Evolutionary conservation across 208 protist genomes (phyloP).

Genomic region (Crithidia expoeki): DNA sequence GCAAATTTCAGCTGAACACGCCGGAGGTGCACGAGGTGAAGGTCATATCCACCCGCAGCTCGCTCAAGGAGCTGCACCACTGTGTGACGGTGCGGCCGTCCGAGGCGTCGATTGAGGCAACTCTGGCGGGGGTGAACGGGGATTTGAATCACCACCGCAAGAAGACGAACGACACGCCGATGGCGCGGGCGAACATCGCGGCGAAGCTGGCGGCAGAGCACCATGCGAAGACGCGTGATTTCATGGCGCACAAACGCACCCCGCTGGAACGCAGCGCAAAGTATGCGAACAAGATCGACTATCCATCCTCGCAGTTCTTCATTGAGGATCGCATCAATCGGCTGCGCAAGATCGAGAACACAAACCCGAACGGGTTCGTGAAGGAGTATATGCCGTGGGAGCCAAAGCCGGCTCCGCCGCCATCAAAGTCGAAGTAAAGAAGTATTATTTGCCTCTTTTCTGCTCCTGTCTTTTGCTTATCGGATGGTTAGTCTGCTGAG

Average conservation of each 20-base stretch:
- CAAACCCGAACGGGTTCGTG: constrained; percentile 73
- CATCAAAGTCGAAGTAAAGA: constrained; percentile 51
- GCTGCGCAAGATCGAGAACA: constrained; percentile 56
- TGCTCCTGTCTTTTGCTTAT: not conserved
- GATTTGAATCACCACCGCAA: constrained; percentile 38
- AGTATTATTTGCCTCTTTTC: not conserved
- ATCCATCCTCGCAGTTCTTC: constrained; percentile 24
- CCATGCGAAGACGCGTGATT: constrained; percentile 66
- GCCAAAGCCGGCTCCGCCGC: constrained; percentile 27
- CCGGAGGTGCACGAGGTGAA: constrained; percentile 44
- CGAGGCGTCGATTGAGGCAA: constrained; percentile 25
- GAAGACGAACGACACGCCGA: constrained; percentile 42
- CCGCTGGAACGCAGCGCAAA: constrained; percentile 20
- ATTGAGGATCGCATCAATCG: constrained; percentile 32
- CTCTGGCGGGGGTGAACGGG: constrained; percentile 38
- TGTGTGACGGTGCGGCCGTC: constrained; percentile 41
- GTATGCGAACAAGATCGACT: constrained; percentile 33
- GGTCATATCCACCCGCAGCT: constrained; percentile 21
- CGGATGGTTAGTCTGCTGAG: not conserved
- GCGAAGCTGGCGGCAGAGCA: constrained; percentile 58
- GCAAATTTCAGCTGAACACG: constrained; percentile 52
- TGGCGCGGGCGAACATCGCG: constrained; percentile 72
- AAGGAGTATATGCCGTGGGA: constrained; percentile 65
- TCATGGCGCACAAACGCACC: constrained; percentile 45
- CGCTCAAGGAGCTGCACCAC: constrained; percentile 28